These are phyloP conservation scores for Clitopilus hobsonii DNA, from an alignment of 768 basidiomycete genomes.

Conservation along the genomic window DNA sequence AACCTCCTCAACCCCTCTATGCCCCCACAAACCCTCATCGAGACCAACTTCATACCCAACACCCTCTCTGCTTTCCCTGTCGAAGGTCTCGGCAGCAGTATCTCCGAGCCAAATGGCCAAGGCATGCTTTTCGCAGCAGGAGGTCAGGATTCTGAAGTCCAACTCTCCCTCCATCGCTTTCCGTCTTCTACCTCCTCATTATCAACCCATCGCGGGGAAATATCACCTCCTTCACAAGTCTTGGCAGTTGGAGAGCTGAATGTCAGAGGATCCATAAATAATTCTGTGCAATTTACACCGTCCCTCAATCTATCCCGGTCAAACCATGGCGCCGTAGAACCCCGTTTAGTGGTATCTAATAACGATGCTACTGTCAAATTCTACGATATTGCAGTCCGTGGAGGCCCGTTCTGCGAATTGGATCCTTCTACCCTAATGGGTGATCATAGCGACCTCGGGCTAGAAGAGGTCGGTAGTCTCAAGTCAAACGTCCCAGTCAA, in stretches of 20 bases:
- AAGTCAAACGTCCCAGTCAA: conserved; percentile 70
- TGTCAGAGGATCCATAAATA: conserved; percentile 74
- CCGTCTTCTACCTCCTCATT: conserved; percentile 10
- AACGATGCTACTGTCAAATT: conserved; percentile 82
- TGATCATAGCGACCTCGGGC: conserved; percentile 29
- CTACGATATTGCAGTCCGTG: conserved; percentile 65
- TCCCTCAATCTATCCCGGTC: conserved; percentile 54
- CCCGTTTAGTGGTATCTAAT: conserved; percentile 77
- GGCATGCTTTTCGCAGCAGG: conserved; percentile 61
- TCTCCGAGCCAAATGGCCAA: not conserved
- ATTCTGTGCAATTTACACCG: conserved; percentile 65
- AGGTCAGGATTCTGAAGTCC: conserved; percentile 69
- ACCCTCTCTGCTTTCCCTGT: conserved; percentile 55
- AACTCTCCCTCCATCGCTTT: conserved; percentile 48
- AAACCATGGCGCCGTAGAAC: conserved; percentile 63
- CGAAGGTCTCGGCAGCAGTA: conserved; percentile 42
- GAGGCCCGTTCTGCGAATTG: conserved; percentile 3
- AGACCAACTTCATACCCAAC: conserved; percentile 57
- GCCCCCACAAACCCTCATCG: conserved; percentile 44
- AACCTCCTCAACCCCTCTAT: conserved; percentile 32
- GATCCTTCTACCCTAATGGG: not conserved
- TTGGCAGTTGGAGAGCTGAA: conserved; percentile 47
- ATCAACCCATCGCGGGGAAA: not conserved
- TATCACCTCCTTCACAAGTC: conserved; percentile 18
- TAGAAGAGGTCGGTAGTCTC: conserved; percentile 49